These are phyloP conservation scores for Biscogniauxia sp. DNA, from an alignment of 2,329 filamentous ascomycete genomes.

Conservation along the genomic window DNA sequence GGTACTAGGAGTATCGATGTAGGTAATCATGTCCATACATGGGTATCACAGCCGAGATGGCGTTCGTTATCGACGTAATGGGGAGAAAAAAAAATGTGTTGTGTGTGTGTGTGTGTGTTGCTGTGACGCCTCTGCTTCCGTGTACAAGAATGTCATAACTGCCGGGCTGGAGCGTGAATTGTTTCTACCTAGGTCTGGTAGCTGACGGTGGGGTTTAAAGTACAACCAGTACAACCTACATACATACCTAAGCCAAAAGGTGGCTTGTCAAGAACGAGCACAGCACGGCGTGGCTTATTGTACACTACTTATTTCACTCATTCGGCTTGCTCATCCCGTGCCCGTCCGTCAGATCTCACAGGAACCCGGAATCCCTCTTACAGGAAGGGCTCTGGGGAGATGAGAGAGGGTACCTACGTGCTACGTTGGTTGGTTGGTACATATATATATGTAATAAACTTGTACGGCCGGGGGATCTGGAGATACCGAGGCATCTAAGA, in stretches of 20 bases:
- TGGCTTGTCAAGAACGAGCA: too few relatives aligned
- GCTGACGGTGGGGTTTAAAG: not conserved
- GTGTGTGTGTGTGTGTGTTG: not conserved
- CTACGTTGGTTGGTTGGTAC: not conserved
- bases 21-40: not conserved
- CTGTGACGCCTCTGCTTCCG: constrained; percentile 1
- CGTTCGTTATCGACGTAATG: not conserved
- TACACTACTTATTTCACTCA: too few relatives aligned
- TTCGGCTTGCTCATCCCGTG: not conserved
- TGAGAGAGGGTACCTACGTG: not conserved
- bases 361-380: not conserved
- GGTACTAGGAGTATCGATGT: too few relatives aligned
- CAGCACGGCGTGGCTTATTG: too few relatives aligned
- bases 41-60: not conserved
- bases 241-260: not conserved
- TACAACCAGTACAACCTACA: not conserved
- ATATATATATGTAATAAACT: too few relatives aligned
- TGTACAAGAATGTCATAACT: not conserved
- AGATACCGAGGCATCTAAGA: too few relatives aligned
- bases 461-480: too few relatives aligned
- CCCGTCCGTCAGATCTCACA: not conserved
- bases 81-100: not conserved
- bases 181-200: too few relatives aligned
- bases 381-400: not conserved
- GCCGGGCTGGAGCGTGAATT: not conserved